Conservation (phyloP, 495 filamentous ascomycete genomes). For the Podospora fimiseda region DNA sequence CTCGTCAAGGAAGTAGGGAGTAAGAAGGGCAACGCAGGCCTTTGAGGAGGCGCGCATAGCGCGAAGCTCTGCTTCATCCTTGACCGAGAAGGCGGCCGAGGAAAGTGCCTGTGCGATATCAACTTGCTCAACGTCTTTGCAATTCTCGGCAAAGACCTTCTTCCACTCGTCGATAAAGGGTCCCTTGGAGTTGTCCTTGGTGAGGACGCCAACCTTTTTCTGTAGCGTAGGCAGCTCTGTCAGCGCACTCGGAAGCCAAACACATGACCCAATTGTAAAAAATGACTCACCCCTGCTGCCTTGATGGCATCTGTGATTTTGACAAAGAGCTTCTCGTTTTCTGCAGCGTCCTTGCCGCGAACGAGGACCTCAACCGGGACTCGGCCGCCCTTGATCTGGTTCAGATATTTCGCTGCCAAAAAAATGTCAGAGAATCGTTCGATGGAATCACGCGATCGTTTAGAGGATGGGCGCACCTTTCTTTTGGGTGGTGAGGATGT, state of each 20-base stretch:
- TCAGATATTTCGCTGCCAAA: conserved; percentile 76
- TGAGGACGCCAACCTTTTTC: conserved; percentile 82
- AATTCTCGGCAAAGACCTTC: conserved; percentile 64
- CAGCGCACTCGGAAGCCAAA: conserved; percentile 6
- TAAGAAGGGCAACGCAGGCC: conserved; percentile 86
- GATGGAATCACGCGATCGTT: background rate
- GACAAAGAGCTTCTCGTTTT: conserved; percentile 80
- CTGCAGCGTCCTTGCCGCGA: conserved; percentile 78
- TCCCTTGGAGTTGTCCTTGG: conserved; percentile 76
- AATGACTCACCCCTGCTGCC: conserved; percentile 66
- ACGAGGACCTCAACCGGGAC: conserved; percentile 84
- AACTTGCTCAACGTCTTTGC: conserved; percentile 80
- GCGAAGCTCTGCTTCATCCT: conserved; percentile 92
- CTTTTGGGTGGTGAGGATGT: conserved; percentile 91
- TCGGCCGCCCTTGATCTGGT: conserved; percentile 85
- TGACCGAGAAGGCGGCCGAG: conserved; percentile 77
- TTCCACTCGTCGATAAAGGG: conserved; percentile 97
- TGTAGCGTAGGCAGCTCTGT: conserved; percentile 28
- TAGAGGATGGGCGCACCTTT: conserved; percentile 58
- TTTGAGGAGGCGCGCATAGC: conserved; percentile 88
- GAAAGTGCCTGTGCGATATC: conserved; percentile 82
- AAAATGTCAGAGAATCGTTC: conserved; percentile 17
- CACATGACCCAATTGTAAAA: background rate
- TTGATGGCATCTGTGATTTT: conserved; percentile 82
- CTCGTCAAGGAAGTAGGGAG: conserved; percentile 91